Conservation (phyloP, 2,329 filamentous ascomycete genomes). For the Colletotrichum godetiae region DNA sequence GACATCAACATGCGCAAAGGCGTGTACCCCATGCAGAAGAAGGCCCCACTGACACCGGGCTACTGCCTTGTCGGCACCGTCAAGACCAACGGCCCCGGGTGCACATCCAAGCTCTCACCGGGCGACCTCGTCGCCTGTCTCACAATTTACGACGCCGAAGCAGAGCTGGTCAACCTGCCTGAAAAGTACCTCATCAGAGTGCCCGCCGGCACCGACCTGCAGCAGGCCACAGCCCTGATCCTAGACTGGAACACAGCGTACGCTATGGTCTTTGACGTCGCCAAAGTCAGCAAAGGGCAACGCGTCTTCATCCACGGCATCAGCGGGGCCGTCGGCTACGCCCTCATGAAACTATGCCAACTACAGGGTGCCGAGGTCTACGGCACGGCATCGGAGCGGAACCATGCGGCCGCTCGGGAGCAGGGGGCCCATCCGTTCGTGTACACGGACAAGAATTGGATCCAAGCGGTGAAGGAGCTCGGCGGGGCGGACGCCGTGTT, state of each 20-base stretch:
- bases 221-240: slow-evolving; percentile 52
- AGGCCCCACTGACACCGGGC: slow-evolving; percentile 59
- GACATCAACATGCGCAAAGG: slow-evolving; percentile 63
- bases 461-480: slow-evolving; percentile 53
- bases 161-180: slow-evolving; percentile 56
- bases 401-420: slow-evolving; percentile 52
- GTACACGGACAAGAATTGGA: slow-evolving; percentile 63
- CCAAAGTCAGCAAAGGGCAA: slow-evolving; percentile 54
- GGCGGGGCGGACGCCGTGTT: slow-evolving; percentile 61
- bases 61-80: slow-evolving; percentile 60
- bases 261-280: slow-evolving; percentile 49
- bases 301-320: slow-evolving; percentile 63
- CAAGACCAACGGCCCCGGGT: slow-evolving; percentile 46
- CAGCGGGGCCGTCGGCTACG: slow-evolving; percentile 61
- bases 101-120: slow-evolving; percentile 42
- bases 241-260: slow-evolving; percentile 60
- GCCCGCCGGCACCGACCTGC: slow-evolving; percentile 52
- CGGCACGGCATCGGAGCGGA: slow-evolving; percentile 59
- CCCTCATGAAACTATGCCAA: slow-evolving; percentile 52
- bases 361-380: slow-evolving; percentile 58
- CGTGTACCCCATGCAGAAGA: slow-evolving; percentile 56
- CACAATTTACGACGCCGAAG: slow-evolving; percentile 55
- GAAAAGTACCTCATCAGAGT: slow-evolving; percentile 58
- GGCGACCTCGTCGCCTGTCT: slow-evolving; percentile 50
- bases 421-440: slow-evolving; percentile 56